Base-by-base conservation (phyloP, 164 flowering plant species). In the Liriodendron chinense region DNA sequence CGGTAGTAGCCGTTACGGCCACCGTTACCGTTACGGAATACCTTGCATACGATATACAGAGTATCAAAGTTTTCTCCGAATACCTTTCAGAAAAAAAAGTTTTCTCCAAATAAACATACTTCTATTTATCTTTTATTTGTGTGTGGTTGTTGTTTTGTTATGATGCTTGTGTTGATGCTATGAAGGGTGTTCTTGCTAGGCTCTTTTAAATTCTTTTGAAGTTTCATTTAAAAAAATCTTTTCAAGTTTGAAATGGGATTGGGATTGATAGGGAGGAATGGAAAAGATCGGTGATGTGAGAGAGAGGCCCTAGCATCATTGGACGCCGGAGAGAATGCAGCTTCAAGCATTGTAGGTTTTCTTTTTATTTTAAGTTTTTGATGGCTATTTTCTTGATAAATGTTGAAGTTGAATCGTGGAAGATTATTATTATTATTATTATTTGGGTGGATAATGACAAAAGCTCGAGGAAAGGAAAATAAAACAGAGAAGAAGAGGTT, bases 221-320 rank as follows among this genome's bases (percentile, higher is more conserved):
- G 25, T 34, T 67, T 67, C 10, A n/a, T 21, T 26, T 53, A 6
- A 20, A 50, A 20, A 9, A 26, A 26, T 18, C 59, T 53, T 65
- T 21, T 24, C 13, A 65, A 34, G 18, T 3, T 71, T 53, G 24
- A 82, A 73, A 78, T 78, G 80, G 84, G 84, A 76, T 82, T 86
- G 84, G 78, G 86, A 81, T 87, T 86, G 78, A 53, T 53, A 53
- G 59, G 81, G 82, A 85, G 89, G 87, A 82, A 75, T 82, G 90
- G 82, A 79, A 86, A 86, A 82, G 87, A 86, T 83, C 87, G 88
- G 84, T 89, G 88, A 85, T 78, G 78, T 83, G 18, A 53, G 59
- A 53, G 18, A 56, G 75, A 64, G 75, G 69, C 85, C 75, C 56
- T 47, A 53, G 83, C 73, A 78, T 83, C 80, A 78, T 78, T 62